A percentile compares a stretch with the other conserved stretches of the same genome.
These are phyloP conservation scores for Ilyonectria destructans DNA, from an alignment of 2,329 filamentous ascomycete species.

Conservation along the genomic window DNA sequence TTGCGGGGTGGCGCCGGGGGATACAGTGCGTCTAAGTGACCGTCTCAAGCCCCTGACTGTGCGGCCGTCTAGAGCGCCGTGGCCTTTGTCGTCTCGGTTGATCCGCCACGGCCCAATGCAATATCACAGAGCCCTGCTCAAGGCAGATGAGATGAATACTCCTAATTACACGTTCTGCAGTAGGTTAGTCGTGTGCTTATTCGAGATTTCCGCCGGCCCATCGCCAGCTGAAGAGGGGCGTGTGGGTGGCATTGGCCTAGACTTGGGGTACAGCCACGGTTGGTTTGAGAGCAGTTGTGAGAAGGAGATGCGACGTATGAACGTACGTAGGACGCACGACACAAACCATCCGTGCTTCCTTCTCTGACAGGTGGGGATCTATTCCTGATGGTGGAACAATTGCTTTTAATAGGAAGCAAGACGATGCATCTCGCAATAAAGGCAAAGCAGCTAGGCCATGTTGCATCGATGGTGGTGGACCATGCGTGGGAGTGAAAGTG, in stretches of 20 bases:
- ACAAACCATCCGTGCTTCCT: constrained; percentile 9
- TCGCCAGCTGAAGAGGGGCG: constrained; percentile 17
- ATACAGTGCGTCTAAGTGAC: constrained; percentile 40
- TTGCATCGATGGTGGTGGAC: constrained; percentile 16
- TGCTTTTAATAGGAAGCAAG: constrained; percentile 21
- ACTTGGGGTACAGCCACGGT: constrained; percentile 38
- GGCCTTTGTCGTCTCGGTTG: constrained; percentile 37
- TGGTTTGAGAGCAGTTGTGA: constrained; percentile 23
- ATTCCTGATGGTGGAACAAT: constrained; percentile 25
- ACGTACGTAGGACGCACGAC: constrained; percentile 8
- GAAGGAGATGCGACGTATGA: background rate
- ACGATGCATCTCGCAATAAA: constrained; percentile 13
- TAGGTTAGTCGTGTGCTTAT: constrained; percentile 21
- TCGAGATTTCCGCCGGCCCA: constrained; percentile 37
- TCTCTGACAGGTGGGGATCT: constrained; percentile 21
- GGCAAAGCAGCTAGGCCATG: constrained; percentile 18
- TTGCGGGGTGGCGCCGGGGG: background rate
- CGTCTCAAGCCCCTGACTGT: constrained; percentile 33
- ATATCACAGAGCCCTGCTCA: constrained; percentile 20
- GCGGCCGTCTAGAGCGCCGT: constrained; percentile 39
- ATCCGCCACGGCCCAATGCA: constrained; percentile 31
- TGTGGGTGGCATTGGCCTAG: background rate
- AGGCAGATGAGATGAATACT: constrained; percentile 46
- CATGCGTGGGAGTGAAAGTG: constrained; percentile 5
- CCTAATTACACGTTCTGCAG: constrained; percentile 26